Evolutionary conservation across 2,329 filamentous ascomycete species (phyloP).

Genomic region (Pestalotiopsis fici): DNA sequence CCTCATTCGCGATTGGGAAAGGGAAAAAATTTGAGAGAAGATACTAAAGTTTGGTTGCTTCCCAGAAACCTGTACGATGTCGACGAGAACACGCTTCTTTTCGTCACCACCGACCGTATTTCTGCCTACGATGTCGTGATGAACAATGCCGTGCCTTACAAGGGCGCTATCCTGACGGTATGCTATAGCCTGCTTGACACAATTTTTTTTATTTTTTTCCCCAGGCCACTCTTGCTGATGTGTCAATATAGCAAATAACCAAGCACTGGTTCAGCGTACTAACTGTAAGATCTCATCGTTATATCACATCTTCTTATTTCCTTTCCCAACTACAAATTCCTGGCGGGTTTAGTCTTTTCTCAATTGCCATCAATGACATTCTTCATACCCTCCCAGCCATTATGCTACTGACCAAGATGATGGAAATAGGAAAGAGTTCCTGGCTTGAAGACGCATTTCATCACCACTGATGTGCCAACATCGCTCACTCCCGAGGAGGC

Average conservation of each 20-base stretch:
- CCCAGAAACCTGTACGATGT: slow-evolving; percentile 69
- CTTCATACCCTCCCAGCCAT: not conserved
- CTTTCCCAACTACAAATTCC: no score
- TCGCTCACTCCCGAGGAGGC: slow-evolving; percentile 43
- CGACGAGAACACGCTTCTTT: slow-evolving; percentile 71
- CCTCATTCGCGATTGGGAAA: not conserved
- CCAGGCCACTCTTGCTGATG: slow-evolving; percentile 15
- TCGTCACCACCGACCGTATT: slow-evolving; percentile 86
- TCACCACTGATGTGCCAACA: slow-evolving; percentile 35
- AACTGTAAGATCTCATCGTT: slow-evolving; percentile 14
- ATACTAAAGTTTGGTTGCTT: not conserved
- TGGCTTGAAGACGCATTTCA: slow-evolving; percentile 52
- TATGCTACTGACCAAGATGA: not conserved
- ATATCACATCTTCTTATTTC: not conserved
- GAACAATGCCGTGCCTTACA: slow-evolving; percentile 60
- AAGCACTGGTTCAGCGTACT: slow-evolving; percentile 58
- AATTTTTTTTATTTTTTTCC: not conserved
- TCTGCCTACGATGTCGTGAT: slow-evolving; percentile 95
- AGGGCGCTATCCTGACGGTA: slow-evolving; percentile 48
- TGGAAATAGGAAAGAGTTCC: slow-evolving; percentile 36
- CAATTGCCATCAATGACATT: not conserved
- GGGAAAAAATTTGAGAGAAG: not conserved
- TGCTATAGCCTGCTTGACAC: not conserved
- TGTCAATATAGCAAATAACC: slow-evolving; percentile 28
- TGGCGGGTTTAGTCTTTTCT: no score